Evolutionary conservation across 257 asterid genomes (phyloP).

Genomic region (Petunia axillaris): DNA sequence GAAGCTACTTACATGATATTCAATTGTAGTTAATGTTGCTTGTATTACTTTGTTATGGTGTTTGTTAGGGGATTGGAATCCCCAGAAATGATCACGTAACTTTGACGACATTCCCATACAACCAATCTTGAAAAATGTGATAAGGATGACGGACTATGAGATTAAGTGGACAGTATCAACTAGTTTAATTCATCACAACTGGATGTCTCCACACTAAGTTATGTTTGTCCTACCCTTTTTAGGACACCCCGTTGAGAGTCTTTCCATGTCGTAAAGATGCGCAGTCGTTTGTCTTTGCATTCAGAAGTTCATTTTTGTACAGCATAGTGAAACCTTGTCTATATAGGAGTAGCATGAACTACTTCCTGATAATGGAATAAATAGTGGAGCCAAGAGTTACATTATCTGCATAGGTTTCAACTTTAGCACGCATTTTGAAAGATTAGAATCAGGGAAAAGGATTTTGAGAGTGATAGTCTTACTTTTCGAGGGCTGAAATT

Average conservation of each 20-base stretch:
- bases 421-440: not conserved
- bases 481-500: constrained; percentile 2
- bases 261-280: not conserved
- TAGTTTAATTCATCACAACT: not conserved
- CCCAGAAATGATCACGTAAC: not conserved
- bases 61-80: not conserved
- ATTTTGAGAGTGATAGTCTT: not conserved
- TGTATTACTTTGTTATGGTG: not conserved
- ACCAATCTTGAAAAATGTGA: not conserved
- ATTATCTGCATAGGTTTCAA: not conserved
- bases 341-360: constrained; percentile 1
- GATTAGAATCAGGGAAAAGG: constrained; percentile 11
- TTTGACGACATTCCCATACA: not conserved
- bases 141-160: constrained; percentile 7
- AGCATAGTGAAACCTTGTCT: not conserved
- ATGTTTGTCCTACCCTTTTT: not conserved
- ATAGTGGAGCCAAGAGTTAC: not conserved
- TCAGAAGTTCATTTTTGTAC: not conserved
- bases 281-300: not conserved
- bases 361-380: constrained; percentile 4
- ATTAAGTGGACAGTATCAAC: not conserved
- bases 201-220: not conserved
- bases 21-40: not conserved
- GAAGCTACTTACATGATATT: not conserved
- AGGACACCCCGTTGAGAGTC: not conserved